Evolutionary conservation across 495 filamentous ascomycete species (phyloP).

Genomic region (Talaromyces liani): DNA sequence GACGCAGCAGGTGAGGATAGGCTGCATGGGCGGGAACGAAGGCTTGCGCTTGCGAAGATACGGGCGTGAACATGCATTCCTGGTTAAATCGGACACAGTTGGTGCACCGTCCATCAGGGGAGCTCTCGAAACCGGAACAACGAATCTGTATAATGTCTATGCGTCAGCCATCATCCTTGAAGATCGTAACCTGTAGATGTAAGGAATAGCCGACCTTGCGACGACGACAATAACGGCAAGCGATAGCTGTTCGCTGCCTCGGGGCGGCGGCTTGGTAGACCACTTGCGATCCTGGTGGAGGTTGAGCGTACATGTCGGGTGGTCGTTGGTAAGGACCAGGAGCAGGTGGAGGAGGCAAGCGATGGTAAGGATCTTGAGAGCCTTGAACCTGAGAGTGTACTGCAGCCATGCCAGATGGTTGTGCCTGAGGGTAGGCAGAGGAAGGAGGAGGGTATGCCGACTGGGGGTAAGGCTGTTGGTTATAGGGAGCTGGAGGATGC

Average conservation of each 20-base stretch:
- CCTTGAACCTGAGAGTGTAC: slow-evolving; percentile 28
- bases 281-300: slow-evolving; percentile 37
- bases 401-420: slow-evolving; percentile 34
- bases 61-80: slow-evolving; percentile 80
- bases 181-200: neutral
- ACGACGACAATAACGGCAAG: slow-evolving; percentile 75
- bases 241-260: slow-evolving; percentile 74
- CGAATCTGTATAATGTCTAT: slow-evolving; percentile 51
- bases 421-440: slow-evolving; percentile 24
- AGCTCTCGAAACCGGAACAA: slow-evolving; percentile 75
- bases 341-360: slow-evolving; percentile 32
- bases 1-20: slow-evolving; percentile 47
- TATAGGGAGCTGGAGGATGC: slow-evolving; percentile 29
- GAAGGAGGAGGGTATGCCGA: slow-evolving; percentile 17
- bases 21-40: slow-evolving; percentile 75
- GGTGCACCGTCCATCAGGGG: slow-evolving; percentile 68
- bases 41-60: slow-evolving; percentile 74
- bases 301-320: slow-evolving; percentile 38
- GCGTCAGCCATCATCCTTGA: neutral
- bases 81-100: slow-evolving; percentile 78
- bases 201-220: slow-evolving; percentile 57
- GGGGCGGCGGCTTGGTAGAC: slow-evolving; percentile 62
- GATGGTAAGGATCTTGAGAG: slow-evolving; percentile 32
- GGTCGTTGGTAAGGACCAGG: slow-evolving; percentile 34
- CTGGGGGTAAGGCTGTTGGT: slow-evolving; percentile 23